Conservation (phyloP, 2,329 filamentous ascomycete species). For the Fusarium verticillioides region DNA sequence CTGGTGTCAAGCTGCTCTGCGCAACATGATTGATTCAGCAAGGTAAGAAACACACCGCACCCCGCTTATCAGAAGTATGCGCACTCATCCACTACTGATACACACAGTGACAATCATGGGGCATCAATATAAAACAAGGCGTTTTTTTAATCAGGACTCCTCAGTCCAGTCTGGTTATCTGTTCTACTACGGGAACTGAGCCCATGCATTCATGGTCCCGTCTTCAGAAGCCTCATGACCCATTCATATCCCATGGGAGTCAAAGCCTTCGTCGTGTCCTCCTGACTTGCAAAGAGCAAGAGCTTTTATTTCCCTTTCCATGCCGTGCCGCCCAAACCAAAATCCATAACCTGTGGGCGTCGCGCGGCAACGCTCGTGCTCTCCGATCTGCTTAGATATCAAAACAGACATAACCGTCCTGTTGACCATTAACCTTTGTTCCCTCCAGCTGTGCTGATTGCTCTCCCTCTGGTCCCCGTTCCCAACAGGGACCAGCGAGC, state of each 20-base stretch:
- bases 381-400: slow-evolving; percentile 45
- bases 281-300: slow-evolving; percentile 48
- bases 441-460: slow-evolving; percentile 48
- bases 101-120: background rate
- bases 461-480: slow-evolving; percentile 49
- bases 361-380: slow-evolving; percentile 53
- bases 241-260: slow-evolving; percentile 41
- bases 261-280: slow-evolving; percentile 46
- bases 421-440: slow-evolving; percentile 48
- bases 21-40: background rate
- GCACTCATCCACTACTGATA: too few relatives aligned
- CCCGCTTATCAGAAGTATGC: background rate
- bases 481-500: slow-evolving; percentile 50
- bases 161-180: slow-evolving; percentile 50
- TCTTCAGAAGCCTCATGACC: slow-evolving; percentile 45
- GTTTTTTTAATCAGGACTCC: slow-evolving; percentile 49
- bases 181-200: slow-evolving; percentile 47
- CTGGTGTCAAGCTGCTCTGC: background rate
- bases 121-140: slow-evolving; percentile 38
- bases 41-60: background rate
- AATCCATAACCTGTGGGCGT: slow-evolving; percentile 52
- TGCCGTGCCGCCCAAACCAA: slow-evolving; percentile 50
- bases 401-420: slow-evolving; percentile 51
- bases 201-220: slow-evolving; percentile 38
- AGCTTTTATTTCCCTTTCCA: slow-evolving; percentile 47